Conservation (phyloP, 192 early-diverging fungal genomes). For the Backusella circina region DNA sequence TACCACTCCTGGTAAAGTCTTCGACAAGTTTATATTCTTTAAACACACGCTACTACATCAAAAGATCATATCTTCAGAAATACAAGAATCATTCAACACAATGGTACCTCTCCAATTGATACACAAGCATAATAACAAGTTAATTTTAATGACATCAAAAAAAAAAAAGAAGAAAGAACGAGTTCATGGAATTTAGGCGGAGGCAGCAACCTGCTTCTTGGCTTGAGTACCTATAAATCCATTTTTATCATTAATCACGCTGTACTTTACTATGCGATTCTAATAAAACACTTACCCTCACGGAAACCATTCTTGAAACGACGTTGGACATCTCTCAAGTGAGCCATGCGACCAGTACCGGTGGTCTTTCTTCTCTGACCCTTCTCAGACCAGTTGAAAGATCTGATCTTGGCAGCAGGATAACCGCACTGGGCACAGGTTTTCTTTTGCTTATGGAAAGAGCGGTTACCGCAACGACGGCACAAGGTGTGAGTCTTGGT, state of each 20-base stretch:
- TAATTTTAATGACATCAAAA: background rate
- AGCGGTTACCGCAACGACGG: conserved; percentile 93
- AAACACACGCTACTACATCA: background rate
- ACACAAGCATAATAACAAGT: background rate
- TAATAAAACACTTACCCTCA: conserved; percentile 50
- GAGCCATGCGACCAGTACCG: conserved; percentile 95
- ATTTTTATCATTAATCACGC: background rate
- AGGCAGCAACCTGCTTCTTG: background rate
- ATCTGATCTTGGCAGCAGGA: conserved; percentile 96
- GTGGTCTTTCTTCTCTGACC: conserved; percentile 97
- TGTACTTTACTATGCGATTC: background rate
- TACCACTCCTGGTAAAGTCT: too few species aligned
- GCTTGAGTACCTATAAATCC: background rate
- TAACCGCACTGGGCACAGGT: conserved; percentile 99
- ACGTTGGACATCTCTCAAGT: conserved; percentile 87
- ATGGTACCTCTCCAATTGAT: background rate
- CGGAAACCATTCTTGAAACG: conserved; percentile 99
- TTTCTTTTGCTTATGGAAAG: conserved; percentile 99
- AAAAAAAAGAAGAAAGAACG: background rate
- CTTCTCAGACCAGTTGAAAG: conserved; percentile 95
- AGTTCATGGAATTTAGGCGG: background rate
- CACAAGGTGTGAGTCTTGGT: conserved; percentile 99
- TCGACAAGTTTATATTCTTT: too few species aligned
- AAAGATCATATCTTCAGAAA: background rate
- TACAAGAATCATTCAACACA: background rate